Evolutionary conservation across 2,329 filamentous ascomycete genomes (phyloP).

Genomic region (Chaetomiaceae sp.): DNA sequence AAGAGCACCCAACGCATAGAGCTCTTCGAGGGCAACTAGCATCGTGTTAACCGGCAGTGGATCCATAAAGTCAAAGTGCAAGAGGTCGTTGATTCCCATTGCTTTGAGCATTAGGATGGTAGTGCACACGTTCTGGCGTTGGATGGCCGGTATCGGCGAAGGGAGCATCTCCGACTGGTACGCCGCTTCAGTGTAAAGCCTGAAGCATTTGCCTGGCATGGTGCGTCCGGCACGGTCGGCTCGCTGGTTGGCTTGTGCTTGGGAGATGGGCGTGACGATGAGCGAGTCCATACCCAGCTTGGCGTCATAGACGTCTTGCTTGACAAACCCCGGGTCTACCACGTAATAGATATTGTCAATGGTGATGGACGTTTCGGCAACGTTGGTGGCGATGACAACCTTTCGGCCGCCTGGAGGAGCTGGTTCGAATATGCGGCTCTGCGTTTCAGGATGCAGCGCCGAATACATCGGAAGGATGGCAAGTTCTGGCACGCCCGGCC

Average conservation of each 20-base stretch:
- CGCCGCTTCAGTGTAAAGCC: conserved; percentile 89
- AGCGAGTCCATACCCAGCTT: conserved; percentile 97
- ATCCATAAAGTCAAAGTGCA: conserved; percentile 99
- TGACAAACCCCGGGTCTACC: conserved; percentile 94
- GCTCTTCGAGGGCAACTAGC: conserved; percentile 90
- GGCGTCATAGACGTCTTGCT: conserved; percentile 94
- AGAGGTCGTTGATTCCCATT: conserved; percentile 96
- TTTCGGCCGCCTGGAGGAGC: conserved; percentile 82
- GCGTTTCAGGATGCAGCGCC: conserved; percentile 86
- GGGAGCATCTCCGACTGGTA: conserved; percentile 97
- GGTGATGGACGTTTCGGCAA: conserved; percentile 95
- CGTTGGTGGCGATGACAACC: conserved; percentile 96
- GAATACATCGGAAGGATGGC: conserved; percentile 96
- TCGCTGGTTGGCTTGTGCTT: conserved; percentile 92
- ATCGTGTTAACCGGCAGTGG: conserved; percentile 96
- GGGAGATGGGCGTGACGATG: conserved; percentile 91
- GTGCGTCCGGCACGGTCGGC: conserved; percentile 90
- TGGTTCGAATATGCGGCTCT: conserved; percentile 90
- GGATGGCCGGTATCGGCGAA: conserved; percentile 93
- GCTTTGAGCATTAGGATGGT: conserved; percentile 98
- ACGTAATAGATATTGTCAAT: conserved; percentile 98
- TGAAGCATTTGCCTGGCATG: conserved; percentile 92
- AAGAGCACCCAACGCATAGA: conserved; percentile 85
- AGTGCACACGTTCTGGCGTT: conserved; percentile 84
- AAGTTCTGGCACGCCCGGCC: conserved; percentile 83